Base-by-base conservation (phyloP, 225 moss, liverwort and hornwort genomes). In the Rhytidiadelphus loreus region DNA sequence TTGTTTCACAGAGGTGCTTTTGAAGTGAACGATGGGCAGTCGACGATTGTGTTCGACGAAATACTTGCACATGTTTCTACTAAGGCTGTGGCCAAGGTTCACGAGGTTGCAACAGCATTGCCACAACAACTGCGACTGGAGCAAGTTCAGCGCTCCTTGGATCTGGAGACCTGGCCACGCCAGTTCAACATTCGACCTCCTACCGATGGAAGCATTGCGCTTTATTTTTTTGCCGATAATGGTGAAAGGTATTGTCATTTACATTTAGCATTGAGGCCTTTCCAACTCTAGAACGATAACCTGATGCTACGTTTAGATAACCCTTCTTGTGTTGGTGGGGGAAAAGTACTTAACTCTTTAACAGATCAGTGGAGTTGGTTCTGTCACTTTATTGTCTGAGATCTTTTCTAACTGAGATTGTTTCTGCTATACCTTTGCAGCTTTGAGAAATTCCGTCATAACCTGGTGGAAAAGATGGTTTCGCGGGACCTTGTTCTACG, bases 81-180 rank as follows among this genome's bases (percentile, higher is more conserved):
- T 66, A 93, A 90, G 88, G 97, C 99, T 90, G 99, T 95, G 61
- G 91, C 93, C 60, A 96, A 96, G 94, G 99, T 99, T 71, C 94
- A 94, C 57, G 95, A 95, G 87, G 96, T 96, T 89, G 96, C 96
- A 86, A 94, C 89, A 88, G 88, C 93, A 39, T 92, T 99, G 88
- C 97, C 99, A 26, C 89, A 83, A n/a, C 91, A 90, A 83, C 83
- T 99, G 71, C 94, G 94, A 82, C 86, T 99, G 80, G 97, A 97
- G 90, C 96, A 97, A 97, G 95, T 96, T 77, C 90, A 90, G 77
- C 96, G 97, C 64, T 88, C 93, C 83, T 89, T 93, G 80, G 94
- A 95, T 89, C 92, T 92, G 83, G 99, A 96, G 89, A 96, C 99
- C 61, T 99, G 99, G 99, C 99, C 99, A 52, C 95, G 95, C 83